These are phyloP conservation scores for Tolypocladium amazonense DNA, from an alignment of 2,329 filamentous ascomycete species.

Conservation along the genomic window DNA sequence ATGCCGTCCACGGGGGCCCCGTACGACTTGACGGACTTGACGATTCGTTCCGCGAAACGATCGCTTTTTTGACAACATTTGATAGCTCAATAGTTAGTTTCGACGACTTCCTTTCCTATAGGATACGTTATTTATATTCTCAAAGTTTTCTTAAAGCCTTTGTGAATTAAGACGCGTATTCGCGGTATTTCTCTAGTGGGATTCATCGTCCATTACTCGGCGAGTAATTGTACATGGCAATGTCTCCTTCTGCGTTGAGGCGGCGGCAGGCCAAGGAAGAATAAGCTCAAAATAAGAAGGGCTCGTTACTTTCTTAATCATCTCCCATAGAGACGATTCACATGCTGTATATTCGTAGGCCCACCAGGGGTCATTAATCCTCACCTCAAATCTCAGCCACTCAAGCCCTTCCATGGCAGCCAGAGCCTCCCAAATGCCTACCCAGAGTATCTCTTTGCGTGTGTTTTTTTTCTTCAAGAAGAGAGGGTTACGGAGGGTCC, in stretches of 20 bases:
- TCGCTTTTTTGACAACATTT: too few relatives aligned
- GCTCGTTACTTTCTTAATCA: slow-evolving; percentile 6
- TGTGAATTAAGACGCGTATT: not conserved
- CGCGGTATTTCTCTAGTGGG: not conserved
- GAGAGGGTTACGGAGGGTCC: not conserved
- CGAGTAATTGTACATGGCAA: slow-evolving; percentile 7
- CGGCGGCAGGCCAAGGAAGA: slow-evolving; percentile 7
- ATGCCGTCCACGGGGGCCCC: too few relatives aligned
- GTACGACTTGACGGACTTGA: too few relatives aligned
- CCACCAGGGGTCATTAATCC: not conserved
- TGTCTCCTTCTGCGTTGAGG: slow-evolving; percentile 6
- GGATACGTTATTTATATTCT: too few relatives aligned
- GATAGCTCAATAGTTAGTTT: too few relatives aligned
- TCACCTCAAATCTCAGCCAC: slow-evolving; percentile 7
- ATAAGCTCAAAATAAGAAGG: slow-evolving; percentile 8
- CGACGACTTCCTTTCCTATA: too few relatives aligned
- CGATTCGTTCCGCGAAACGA: too few relatives aligned
- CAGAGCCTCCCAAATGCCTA: slow-evolving; percentile 5
- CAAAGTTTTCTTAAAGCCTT: not conserved
- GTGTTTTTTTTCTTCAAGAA: not conserved
- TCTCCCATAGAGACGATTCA: slow-evolving; percentile 5
- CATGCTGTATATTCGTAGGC: slow-evolving; percentile 2
- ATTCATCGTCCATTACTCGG: not conserved
- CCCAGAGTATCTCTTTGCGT: slow-evolving; percentile 3
- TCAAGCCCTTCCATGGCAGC: slow-evolving; percentile 7